A percentile compares a stretch with the other conserved stretches of the same genome.
phyloP scores from a whole-genome alignment of 306 rosid genomes.

The Sicyos edulis region DNA sequence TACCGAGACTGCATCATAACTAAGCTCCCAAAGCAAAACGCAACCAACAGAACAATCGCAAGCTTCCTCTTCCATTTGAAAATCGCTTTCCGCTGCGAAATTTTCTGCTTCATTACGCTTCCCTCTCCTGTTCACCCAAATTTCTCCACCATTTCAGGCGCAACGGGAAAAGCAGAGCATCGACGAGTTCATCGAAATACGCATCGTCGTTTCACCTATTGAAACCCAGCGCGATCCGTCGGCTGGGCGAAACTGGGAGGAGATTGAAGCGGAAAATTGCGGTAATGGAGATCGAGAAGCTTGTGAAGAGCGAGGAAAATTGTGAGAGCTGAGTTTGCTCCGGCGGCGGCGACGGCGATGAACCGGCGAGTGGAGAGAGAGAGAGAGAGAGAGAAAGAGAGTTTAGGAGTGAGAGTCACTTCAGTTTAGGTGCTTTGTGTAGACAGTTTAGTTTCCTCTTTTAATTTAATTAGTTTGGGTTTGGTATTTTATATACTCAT shows the following conservation, averaged over 20 bases:
- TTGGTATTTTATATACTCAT: neutral
- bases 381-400: neutral
- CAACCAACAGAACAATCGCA: conserved; percentile 37
- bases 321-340: neutral
- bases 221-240: conserved; percentile 48
- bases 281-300: conserved; percentile 24
- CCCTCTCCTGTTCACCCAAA: conserved; percentile 25
- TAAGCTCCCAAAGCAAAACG: conserved; percentile 64
- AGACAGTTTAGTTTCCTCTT: conserved; percentile 13
- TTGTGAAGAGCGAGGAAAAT: conserved; percentile 14
- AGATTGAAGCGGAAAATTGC: conserved; percentile 7
- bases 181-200: neutral
- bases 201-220: neutral
- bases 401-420: conserved; percentile 11
- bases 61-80: conserved; percentile 75
- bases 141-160: conserved; percentile 36
- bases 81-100: conserved; percentile 50
- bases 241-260: conserved; percentile 22
- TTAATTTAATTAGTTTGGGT: neutral
- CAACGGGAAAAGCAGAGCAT: neutral
- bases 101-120: conserved; percentile 67
- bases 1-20: conserved; percentile 59
- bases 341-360: neutral
- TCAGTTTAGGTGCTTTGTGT: conserved; percentile 2
- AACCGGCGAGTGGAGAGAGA: no score